phyloP scores from a whole-genome alignment of 306 rosid species.

The Myrica gale region DNA sequence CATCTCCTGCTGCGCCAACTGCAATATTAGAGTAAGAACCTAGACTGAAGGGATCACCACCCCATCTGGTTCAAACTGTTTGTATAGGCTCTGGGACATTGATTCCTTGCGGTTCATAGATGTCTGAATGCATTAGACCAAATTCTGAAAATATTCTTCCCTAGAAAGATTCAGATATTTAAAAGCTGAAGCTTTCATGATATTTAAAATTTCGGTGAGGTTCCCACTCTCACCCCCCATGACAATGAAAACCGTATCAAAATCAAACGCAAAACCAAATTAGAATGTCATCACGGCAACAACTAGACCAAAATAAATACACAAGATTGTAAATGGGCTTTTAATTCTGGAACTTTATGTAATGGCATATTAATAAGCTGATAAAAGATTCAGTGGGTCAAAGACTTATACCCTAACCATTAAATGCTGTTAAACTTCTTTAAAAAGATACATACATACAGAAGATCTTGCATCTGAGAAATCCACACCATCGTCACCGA shows the following conservation, averaged over 20 bases:
- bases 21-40: constrained; percentile 98
- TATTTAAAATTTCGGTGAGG: too few relatives aligned
- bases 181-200: not conserved
- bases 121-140: constrained; percentile 53
- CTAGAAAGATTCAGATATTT: constrained; percentile 10
- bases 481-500: not conserved
- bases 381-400: too few relatives aligned
- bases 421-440: too few relatives aligned
- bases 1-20: constrained; percentile 97
- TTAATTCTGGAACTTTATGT: too few relatives aligned
- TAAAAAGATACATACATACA: not conserved
- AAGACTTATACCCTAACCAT: too few relatives aligned
- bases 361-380: too few relatives aligned
- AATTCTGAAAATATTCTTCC: constrained; percentile 13
- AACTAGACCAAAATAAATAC: too few relatives aligned
- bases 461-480: not conserved
- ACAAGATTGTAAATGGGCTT: too few relatives aligned
- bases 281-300: too few relatives aligned
- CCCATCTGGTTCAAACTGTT: constrained; percentile 99
- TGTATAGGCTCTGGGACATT: constrained; percentile 93
- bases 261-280: too few relatives aligned
- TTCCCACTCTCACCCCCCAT: too few relatives aligned
- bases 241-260: too few relatives aligned
- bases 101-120: constrained; percentile 91
- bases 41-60: constrained; percentile 86